These are phyloP conservation scores for Mycena chlorophos DNA, from an alignment of 768 basidiomycete genomes.

Conservation along the genomic window DNA sequence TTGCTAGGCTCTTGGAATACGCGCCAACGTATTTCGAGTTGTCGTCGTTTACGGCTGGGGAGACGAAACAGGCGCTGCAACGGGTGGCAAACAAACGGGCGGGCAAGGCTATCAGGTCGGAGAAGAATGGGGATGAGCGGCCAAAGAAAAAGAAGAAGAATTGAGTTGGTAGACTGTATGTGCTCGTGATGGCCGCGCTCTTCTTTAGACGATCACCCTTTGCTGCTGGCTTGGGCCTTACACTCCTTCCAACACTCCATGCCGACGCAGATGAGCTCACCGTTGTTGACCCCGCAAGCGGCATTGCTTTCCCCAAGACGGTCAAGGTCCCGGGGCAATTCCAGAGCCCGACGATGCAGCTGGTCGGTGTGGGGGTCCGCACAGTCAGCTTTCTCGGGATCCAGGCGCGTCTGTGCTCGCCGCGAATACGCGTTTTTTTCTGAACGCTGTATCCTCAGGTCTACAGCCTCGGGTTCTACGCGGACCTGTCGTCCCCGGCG, in stretches of 20 bases:
- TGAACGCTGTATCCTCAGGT: constrained; percentile 38
- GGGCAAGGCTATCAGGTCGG: constrained; percentile 37
- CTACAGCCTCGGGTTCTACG: constrained; percentile 89
- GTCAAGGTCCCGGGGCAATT: constrained; percentile 65
- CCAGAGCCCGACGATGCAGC: constrained; percentile 59
- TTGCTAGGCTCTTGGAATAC: constrained; percentile 59
- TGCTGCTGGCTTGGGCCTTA: constrained; percentile 36
- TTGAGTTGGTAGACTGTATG: constrained; percentile 3
- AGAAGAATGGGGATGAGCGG: constrained; percentile 26
- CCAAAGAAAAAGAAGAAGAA: constrained; percentile 37
- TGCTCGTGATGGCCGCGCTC: not conserved
- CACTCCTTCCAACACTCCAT: constrained; percentile 36
- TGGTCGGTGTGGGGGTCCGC: constrained; percentile 84
- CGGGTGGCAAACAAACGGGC: constrained; percentile 54
- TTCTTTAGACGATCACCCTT: constrained; percentile 25
- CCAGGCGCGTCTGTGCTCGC: constrained; percentile 33
- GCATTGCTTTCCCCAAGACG: constrained; percentile 69
- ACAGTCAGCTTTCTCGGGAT: constrained; percentile 87
- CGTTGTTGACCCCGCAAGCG: constrained; percentile 72
- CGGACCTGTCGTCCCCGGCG: constrained; percentile 68
- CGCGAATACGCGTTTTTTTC: not conserved
- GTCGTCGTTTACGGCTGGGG: constrained; percentile 61
- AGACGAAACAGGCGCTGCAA: constrained; percentile 66
- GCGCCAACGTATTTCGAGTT: constrained; percentile 72
- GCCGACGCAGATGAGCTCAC: constrained; percentile 50